Base-by-base conservation (phyloP, 2,329 filamentous ascomycete species). In the Arthroderma uncinatum region DNA sequence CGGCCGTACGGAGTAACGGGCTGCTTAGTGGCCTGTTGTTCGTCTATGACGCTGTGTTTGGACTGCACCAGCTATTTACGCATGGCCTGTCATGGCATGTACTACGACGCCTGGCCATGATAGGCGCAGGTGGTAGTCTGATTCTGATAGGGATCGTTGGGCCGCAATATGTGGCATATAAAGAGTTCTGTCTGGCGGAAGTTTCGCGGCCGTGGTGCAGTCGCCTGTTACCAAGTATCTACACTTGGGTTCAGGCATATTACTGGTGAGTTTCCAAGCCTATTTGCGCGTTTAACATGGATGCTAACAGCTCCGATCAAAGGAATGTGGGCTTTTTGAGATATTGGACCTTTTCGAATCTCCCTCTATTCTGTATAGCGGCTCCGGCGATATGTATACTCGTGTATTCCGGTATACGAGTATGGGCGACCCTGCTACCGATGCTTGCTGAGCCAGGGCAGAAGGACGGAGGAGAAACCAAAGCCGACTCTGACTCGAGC, bases 311-410 rank as follows among this genome's bases (percentile, higher is more conserved):
- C 59, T 58, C 60, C 63, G 63, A 67, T 42, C 53, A 21, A 60
- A 95, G 91, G 93, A 84, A 92, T 65, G 83, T 87, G 55, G 93
- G 93, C 0, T 86, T 95, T 63, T 79, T 97, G 54, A 81, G 81
- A 59, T 98, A 98, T 74, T 98, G 93, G 93, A 95, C 84, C 0
- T 62, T 85, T 0, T 82, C 85, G 4, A 96, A 98, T 67, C 67
- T 93, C 8, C 93, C 93, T 0, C 79, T 98, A 1, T 98, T 98
- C 71, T 65, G 91, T 21, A 79, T 98, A 9, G 91, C 91, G 1
- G 72, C 81, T 0, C 93, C 93, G 0, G 86, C 92, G 77, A 75
- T 95, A 54, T 74, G 74, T 36, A 69, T 95, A 7, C 72, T 95
- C 61, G 68, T 82, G 34, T 73, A 70, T 16, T 80, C 82, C 6